Evolutionary conservation across 83 land plant species (phyloP).

Genomic region (Picea abies): DNA sequence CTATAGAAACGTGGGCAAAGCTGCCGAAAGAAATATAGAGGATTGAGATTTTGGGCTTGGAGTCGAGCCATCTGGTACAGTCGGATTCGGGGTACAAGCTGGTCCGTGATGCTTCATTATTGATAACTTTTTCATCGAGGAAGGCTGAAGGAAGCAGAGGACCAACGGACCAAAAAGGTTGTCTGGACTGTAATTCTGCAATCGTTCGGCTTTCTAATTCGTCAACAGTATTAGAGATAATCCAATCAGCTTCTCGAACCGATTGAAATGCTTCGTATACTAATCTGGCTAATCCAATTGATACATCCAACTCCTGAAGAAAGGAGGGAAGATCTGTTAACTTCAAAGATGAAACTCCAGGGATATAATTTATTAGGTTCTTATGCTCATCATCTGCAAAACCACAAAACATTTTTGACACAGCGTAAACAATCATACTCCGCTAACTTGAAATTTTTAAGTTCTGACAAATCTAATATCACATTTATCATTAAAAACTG

Average conservation of each 20-base stretch:
- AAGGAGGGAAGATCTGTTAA: too few relatives aligned
- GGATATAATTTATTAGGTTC: too few relatives aligned
- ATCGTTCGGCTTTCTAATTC: too few relatives aligned
- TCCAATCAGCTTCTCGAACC: too few relatives aligned
- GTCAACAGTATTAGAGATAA: too few relatives aligned
- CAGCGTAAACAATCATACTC: conserved; percentile 18
- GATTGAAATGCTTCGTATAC: too few relatives aligned
- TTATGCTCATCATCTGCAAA: too few relatives aligned
- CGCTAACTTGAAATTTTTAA: conserved; percentile 20
- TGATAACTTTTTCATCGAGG: not conserved
- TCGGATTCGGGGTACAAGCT: conserved; percentile 48
- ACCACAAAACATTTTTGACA: too few relatives aligned
- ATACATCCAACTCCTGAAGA: not conserved
- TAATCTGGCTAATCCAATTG: not conserved
- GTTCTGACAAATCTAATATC: too few relatives aligned
- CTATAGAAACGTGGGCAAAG: conserved; percentile 28
- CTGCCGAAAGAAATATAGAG: conserved; percentile 69
- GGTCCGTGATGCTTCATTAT: conserved; percentile 6
- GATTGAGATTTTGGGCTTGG: conserved; percentile 38
- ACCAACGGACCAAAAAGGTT: conserved; percentile 38
- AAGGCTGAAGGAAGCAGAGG: conserved; percentile 20
- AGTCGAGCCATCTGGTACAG: conserved; percentile 49
- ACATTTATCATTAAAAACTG: not conserved
- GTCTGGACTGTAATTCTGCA: not conserved
- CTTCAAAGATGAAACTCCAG: too few relatives aligned